Base-by-base conservation (phyloP, 768 basidiomycete species). In the Mycena epipterygia region DNA sequence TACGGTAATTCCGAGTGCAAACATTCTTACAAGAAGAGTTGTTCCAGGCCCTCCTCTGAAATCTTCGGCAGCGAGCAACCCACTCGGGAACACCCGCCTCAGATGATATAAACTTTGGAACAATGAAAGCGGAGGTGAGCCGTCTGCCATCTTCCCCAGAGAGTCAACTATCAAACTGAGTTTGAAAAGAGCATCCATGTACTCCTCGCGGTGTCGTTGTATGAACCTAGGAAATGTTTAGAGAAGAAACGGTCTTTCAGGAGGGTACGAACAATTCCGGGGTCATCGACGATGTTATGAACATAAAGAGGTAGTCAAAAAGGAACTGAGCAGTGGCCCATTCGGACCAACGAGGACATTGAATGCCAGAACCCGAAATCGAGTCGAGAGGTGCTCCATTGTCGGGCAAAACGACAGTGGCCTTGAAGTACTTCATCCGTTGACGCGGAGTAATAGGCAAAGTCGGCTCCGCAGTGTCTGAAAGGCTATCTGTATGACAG, bases 61-160 rank as follows among this genome's bases (percentile, higher is more conserved):
- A 49, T 70, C 58, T 1, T 56, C 37, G 27, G 46, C 39, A 49
- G 35, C 32, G 55, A 65, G n/a, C n/a, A 70, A 60, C 7, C 68
- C 68, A 17, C 53, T 64, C 3, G 68, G 68, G 17, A 70, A 70
- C 21, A 70, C 57, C 14, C 64, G 64, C 46, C 27, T 35, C 59
- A 70, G 19, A 33, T 65, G 33, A 42, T 70, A 66, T 25, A 70
- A 55, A 29, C 58, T 35, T 42, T 70, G 69, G 30, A 70, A 65
- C 17, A 70, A 30, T 0, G 63, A 60, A 1, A 63, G 63, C 21
- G 68, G 57, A 16, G 63, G 68, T n/a, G 63, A 60, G 19, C 44
- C 69, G 51, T 70, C 59, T 30, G 64, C 42, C 69, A 70, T 65
- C 30, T 21, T 55, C 25, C 64, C 68, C 1, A 65, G 59, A 7